Evolutionary conservation across 495 filamentous ascomycete genomes (phyloP).

Genomic region (Thozetella sp.): DNA sequence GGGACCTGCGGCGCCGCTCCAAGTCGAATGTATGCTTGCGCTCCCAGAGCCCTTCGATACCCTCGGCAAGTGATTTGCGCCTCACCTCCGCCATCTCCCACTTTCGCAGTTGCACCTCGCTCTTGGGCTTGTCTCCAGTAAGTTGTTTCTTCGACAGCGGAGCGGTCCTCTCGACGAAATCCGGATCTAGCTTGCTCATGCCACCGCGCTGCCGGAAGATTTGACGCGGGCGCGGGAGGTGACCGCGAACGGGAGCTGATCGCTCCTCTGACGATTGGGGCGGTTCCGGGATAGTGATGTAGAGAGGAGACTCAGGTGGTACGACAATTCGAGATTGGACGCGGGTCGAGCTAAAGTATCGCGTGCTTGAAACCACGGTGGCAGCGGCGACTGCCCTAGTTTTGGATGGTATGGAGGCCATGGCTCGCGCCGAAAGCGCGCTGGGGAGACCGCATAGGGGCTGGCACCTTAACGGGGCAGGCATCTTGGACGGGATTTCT

Average conservation of each 20-base stretch:
- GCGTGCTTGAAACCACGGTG: conserved; percentile 3
- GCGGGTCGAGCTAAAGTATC: conserved; percentile 9
- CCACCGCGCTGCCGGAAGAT: conserved; percentile 39
- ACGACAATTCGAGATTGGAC: conserved; percentile 11
- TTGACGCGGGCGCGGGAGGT: conserved; percentile 44
- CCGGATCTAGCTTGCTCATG: conserved; percentile 24
- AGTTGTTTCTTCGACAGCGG: conserved; percentile 23
- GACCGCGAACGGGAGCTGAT: conserved; percentile 34
- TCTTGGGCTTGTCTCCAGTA: conserved; percentile 19
- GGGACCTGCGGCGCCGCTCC: conserved; percentile 6
- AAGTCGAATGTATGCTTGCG: conserved; percentile 30
- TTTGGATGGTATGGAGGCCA: background rate
- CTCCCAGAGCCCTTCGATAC: conserved; percentile 35
- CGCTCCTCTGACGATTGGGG: conserved; percentile 38
- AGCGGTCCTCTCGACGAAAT: conserved; percentile 26
- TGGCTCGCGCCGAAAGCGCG: background rate
- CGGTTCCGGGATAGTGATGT: conserved; percentile 44
- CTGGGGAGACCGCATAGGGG: background rate
- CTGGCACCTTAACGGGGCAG: background rate
- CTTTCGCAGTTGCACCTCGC: conserved; percentile 30
- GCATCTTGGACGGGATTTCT: background rate
- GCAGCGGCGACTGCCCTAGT: background rate
- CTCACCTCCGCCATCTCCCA: conserved; percentile 35
- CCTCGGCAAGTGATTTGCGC: conserved; percentile 31
- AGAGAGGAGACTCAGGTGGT: conserved; percentile 47